Evolutionary conservation across 1,284 basidiomycete species (phyloP), one percentile per base, ranked within the genome.

Genomic region (Anthracocystis walkeri): DNA sequence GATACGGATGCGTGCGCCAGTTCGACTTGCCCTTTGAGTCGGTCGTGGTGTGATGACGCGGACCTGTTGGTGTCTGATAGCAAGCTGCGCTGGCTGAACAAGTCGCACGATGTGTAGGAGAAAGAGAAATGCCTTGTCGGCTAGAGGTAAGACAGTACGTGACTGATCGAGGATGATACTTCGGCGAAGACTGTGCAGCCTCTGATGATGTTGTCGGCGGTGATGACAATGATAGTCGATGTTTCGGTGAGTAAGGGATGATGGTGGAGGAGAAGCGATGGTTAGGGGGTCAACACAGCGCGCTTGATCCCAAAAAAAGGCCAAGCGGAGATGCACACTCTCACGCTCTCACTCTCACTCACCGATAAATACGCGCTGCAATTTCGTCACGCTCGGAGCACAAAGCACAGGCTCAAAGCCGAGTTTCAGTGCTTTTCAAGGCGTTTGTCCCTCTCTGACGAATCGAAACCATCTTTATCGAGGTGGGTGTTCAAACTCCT

Each of bases 211-310:
- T 41, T 46, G 44, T 46, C 10, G 48, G 10, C n/a, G 48, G n/a
- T 29, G 48, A 16, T 27, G 48, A 20, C 31, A 33, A 7, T 25
- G 35, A 7, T 27, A 25, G 11, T 29, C 35, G 51, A 31, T 45
- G 31, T 35, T 18, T 23, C 14, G 18, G 35, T 38, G 35, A 38
- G 42, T 49, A 11, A n/a, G 25, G 16, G 64, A 45, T 62, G 56
- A 52, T 68, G 65, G 59, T 62, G 51, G 59, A 54, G 46, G 55
- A 38, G 35, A 38, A 38, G 35, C 35, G 14, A 20, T 20, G 44
- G 56, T 58, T 61, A 60, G 58, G 64, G 63, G 58, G 40, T 38
- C 20, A 35, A 25, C 16, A 41, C 33, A 35, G 27, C 33, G 41
- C 52, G 52, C 41, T 20, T 16, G 23, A 29, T n/a, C 16, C 33